A percentile compares a stretch with the other conserved stretches of the same genome.
phyloP scores from a whole-genome alignment of 306 rosid genomes.

The Begonia loranthoides region DNA sequence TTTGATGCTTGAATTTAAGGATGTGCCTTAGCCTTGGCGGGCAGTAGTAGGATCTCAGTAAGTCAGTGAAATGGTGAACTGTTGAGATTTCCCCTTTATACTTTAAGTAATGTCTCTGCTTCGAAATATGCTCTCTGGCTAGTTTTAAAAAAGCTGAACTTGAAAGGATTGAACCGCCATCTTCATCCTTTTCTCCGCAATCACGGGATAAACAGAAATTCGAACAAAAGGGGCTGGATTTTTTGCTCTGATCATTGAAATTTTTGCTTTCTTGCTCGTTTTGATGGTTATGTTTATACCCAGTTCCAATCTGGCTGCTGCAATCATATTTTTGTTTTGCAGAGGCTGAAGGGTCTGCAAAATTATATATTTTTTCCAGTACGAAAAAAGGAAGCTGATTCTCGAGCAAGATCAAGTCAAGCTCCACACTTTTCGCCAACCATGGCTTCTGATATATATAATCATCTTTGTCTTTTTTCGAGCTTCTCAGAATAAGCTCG shows the following conservation, averaged over 20 bases:
- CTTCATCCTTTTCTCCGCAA: not conserved
- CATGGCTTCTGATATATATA: conserved; percentile 25
- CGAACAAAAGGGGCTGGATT: not conserved
- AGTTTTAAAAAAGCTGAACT: not conserved
- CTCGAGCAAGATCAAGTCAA: conserved; percentile 35
- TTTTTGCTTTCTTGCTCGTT: not conserved
- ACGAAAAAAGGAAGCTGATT: conserved; percentile 40
- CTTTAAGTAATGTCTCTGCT: not conserved
- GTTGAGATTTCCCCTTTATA: not conserved
- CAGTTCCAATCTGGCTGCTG: too few relatives aligned
- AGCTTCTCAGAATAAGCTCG: conserved; percentile 25
- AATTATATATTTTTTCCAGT: conserved; percentile 13
- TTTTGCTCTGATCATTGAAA: not conserved
- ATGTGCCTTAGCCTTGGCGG: not conserved
- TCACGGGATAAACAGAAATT: not conserved
- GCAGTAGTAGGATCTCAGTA: conserved; percentile 27
- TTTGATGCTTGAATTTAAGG: not conserved
- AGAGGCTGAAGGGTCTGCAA: conserved; percentile 4
- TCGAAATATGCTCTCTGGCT: not conserved
- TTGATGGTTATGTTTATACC: not conserved
- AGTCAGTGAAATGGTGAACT: conserved; percentile 31
- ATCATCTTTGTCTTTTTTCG: conserved; percentile 4
- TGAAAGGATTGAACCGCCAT: not conserved
- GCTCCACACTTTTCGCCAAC: conserved; percentile 20
- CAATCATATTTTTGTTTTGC: not conserved